phyloP scores from a whole-genome alignment of 352 stramenopile species.

The Saprolegnia diclina region DNA sequence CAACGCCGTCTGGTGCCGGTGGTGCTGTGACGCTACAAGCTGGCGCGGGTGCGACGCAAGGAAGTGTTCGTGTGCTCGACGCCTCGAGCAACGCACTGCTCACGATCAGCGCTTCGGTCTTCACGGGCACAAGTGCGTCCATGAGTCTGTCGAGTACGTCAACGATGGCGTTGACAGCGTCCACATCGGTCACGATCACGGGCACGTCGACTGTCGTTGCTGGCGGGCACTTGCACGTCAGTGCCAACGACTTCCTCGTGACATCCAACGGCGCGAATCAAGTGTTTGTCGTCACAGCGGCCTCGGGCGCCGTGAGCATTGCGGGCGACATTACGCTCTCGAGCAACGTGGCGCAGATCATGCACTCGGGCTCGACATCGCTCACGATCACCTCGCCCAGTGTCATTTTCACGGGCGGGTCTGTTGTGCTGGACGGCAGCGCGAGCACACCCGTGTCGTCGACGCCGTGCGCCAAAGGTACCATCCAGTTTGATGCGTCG shows the following conservation, averaged over 20 bases:
- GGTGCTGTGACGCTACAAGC: conserved; percentile 41
- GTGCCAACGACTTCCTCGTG: conserved; percentile 42
- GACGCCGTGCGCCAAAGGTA: conserved; percentile 31
- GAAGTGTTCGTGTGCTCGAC: conserved; percentile 35
- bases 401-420: conserved; percentile 34
- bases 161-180: conserved; percentile 38
- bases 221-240: conserved; percentile 41
- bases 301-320: conserved; percentile 31
- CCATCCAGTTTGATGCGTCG: conserved; percentile 32
- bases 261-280: conserved; percentile 30
- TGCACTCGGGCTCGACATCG: conserved; percentile 31
- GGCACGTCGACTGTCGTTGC: conserved; percentile 39
- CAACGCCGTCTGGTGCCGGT: conserved; percentile 33
- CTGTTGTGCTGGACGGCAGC: conserved; percentile 27
- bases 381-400: conserved; percentile 41
- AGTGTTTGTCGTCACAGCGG: conserved; percentile 36
- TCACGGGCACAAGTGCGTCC: conserved; percentile 35
- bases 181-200: conserved; percentile 40
- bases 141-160: conserved; percentile 42
- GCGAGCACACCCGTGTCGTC: conserved; percentile 28
- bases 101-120: conserved; percentile 33
- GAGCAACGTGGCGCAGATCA: conserved; percentile 32
- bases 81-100: conserved; percentile 34
- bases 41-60: conserved; percentile 28
- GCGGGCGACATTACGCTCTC: conserved; percentile 33